Conservation (phyloP, 2,329 filamentous ascomycete species). For the Diaporthe nobilis region DNA sequence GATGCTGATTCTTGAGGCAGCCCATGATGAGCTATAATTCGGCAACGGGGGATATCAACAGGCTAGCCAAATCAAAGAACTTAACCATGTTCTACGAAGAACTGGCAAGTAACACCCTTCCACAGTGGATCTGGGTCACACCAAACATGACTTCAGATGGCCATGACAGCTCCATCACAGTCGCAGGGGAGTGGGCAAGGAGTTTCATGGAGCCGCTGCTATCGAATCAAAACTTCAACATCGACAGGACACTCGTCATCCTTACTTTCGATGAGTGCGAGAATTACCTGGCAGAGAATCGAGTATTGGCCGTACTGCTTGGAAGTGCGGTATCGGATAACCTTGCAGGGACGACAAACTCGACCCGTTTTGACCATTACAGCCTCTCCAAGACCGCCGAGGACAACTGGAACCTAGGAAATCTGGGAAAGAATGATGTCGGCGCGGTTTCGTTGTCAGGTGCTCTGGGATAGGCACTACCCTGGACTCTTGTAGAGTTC, state of each 20-base stretch:
- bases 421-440: slow-evolving; percentile 47
- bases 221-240: slow-evolving; percentile 53
- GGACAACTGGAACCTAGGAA: slow-evolving; percentile 48
- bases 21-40: slow-evolving; percentile 52
- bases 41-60: slow-evolving; percentile 47
- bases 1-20: slow-evolving; percentile 32
- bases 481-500: neutral
- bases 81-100: slow-evolving; percentile 50
- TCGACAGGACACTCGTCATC: slow-evolving; percentile 49
- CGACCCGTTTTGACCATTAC: slow-evolving; percentile 48
- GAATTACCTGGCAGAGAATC: slow-evolving; percentile 45
- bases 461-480: slow-evolving; percentile 1
- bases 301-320: slow-evolving; percentile 47
- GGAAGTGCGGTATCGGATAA: slow-evolving; percentile 45
- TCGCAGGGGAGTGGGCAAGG: slow-evolving; percentile 48
- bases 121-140: slow-evolving; percentile 58
- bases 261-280: slow-evolving; percentile 50
- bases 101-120: slow-evolving; percentile 46
- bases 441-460: slow-evolving; percentile 37
- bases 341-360: slow-evolving; percentile 47
- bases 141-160: slow-evolving; percentile 56
- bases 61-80: slow-evolving; percentile 51
- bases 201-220: slow-evolving; percentile 48
- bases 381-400: slow-evolving; percentile 49
- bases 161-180: slow-evolving; percentile 48